Evolutionary conservation across 768 basidiomycete species (phyloP), one percentile per base, ranked within the genome.

Genomic region (Hericium alpestre): DNA sequence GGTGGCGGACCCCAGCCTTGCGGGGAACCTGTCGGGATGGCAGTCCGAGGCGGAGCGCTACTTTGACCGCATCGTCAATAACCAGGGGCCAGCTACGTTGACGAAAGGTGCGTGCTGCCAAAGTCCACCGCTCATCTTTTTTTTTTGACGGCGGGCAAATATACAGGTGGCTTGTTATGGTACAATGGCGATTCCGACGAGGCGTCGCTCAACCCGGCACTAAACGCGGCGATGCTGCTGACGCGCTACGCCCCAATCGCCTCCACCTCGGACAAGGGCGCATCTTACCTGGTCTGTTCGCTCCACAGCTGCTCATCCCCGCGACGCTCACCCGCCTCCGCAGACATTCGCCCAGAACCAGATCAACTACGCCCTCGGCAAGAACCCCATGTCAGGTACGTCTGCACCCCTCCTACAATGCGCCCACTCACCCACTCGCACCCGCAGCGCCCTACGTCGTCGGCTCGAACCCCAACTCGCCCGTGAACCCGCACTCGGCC

Each of bases 391-490:
- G 91, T 82, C 80, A 58, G 80, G 90, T 87, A 64, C 51, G 77
- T 66, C 13, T 27, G 18, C 39, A 32, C 41, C 51, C n/a, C 12
- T 2, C 7, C 16, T 27, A 5, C n/a, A n/a, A 16, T 43, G 13
- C 10, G 4, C 40, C 6, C 32, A 55, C 20, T 54, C 50, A 25
- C 39, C 50, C 15, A 62, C 60, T 46, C 23, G 25, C 25, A n/a
- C 63, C 64, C 10, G 16, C 61, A 84, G 87, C 81, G 10, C 85
- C 88, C 1, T 97, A 96, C 68, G 70, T 96, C 51, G 92, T 96
- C 22, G 93, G 94, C 40, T 73, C 77, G 51, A 91, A 95, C 70
- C 90, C 93, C 1, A 94, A 95, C 67, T 87, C 94, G 12, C 93
- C 93, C 0, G 71, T 77, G 50, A 96, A 95, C 68, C 93, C 93